A percentile compares a stretch with the other conserved stretches of the same genome.
Evolutionary conservation across 2,329 filamentous ascomycete genomes (phyloP).

Genomic region (Talaromyces marneffei): DNA sequence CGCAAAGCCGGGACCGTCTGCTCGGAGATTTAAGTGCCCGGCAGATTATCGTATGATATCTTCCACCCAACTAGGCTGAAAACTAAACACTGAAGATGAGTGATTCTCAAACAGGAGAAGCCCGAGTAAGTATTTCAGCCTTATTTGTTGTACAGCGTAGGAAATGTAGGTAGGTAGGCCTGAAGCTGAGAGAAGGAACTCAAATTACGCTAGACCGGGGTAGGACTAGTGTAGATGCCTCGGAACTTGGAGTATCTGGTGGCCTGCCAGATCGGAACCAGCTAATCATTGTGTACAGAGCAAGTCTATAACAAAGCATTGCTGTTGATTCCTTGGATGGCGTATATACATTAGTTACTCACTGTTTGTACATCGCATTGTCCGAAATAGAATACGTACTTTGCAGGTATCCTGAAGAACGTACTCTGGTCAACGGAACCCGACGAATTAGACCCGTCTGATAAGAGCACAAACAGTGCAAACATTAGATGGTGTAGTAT

Average conservation of each 20-base stretch:
- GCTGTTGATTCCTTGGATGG: neutral
- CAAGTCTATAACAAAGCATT: neutral
- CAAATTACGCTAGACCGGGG: neutral
- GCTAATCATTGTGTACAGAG: neutral
- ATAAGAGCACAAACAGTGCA: slow-evolving; percentile 10
- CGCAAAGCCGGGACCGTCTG: neutral
- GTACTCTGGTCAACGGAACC: neutral
- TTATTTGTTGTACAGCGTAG: neutral
- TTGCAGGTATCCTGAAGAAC: neutral
- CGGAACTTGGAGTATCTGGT: neutral
- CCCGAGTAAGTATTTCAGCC: neutral
- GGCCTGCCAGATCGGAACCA: neutral
- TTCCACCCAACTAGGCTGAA: neutral
- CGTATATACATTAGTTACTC: neutral
- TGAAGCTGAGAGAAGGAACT: neutral
- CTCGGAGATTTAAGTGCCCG: neutral
- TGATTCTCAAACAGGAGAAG: neutral
- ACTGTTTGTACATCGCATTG: neutral
- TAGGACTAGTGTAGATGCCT: neutral
- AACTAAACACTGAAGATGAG: neutral
- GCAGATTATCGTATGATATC: neutral
- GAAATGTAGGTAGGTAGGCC: neutral
- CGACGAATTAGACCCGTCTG: neutral
- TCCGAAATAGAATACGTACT: neutral
- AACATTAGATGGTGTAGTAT: neutral